phyloP scores from a whole-genome alignment of 169 alveolate species.

The Eimeria acervulina region DNA sequence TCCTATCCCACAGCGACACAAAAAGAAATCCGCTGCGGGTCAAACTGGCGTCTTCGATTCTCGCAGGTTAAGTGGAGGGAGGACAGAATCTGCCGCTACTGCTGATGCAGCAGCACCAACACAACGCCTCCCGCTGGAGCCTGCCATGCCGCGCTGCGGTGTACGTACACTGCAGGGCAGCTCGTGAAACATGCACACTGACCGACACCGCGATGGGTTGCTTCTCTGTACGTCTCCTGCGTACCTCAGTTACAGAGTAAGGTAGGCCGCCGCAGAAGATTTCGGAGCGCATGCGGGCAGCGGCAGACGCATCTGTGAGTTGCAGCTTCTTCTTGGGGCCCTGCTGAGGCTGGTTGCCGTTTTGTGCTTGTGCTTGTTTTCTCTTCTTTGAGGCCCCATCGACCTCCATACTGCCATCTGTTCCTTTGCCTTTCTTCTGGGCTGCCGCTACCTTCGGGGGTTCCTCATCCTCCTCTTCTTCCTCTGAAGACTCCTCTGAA shows the following conservation, averaged over 20 bases:
- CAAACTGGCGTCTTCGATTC: constrained; percentile 39
- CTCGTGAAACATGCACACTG: neutral
- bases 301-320: constrained; percentile 82
- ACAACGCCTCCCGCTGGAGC: constrained; percentile 76
- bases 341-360: constrained; percentile 76
- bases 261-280: constrained; percentile 95
- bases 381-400: constrained; percentile 74
- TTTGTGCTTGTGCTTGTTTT: constrained; percentile 57
- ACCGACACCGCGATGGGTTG: no score
- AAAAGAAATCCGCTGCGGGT: neutral
- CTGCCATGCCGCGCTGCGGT: neutral
- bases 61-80: constrained; percentile 54
- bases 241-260: constrained; percentile 90
- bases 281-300: constrained; percentile 86
- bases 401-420: constrained; percentile 34
- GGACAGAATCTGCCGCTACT: constrained; percentile 8
- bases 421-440: neutral
- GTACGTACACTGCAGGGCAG: neutral
- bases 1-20: constrained; percentile 73
- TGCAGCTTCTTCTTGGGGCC: constrained; percentile 86
- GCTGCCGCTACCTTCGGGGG: neutral
- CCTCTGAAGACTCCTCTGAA: constrained; percentile 48
- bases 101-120: constrained; percentile 27
- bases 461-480: constrained; percentile 8
- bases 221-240: neutral